Percentiles rank a stretch among this genome's conserved stretches.
Evolutionary conservation across 1,139 yeast species (phyloP).

Genomic region (Candida freyschussii): DNA sequence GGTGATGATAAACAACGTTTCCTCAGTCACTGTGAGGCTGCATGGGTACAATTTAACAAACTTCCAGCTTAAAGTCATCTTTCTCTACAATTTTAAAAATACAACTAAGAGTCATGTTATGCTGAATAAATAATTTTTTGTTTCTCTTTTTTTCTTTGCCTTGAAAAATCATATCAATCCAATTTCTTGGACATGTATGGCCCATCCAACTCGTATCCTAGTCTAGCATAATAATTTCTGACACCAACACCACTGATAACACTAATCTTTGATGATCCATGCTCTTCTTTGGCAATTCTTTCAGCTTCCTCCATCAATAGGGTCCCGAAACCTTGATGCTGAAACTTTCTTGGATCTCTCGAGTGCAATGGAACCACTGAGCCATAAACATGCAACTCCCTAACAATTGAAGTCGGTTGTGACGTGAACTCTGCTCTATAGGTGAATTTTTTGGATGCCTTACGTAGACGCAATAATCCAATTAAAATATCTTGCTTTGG

Average conservation of each 20-base stretch:
- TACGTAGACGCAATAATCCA: constrained; percentile 82
- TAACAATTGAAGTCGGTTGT: constrained; percentile 86
- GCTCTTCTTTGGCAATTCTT: constrained; percentile 91
- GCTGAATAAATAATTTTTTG: too few relatives aligned
- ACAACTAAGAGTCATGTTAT: too few relatives aligned
- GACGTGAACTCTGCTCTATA: constrained; percentile 81
- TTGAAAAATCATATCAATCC: too few relatives aligned
- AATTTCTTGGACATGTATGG: constrained; percentile 96
- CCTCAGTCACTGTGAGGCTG: constrained; percentile 47
- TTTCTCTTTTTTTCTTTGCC: too few relatives aligned
- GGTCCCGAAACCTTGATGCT: constrained; percentile 99
- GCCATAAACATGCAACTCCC: constrained; percentile 96
- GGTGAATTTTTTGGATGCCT: constrained; percentile 85
- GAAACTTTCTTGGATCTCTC: constrained; percentile 97
- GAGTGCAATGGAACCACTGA: constrained; percentile 96
- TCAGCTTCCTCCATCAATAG: constrained; percentile 98
- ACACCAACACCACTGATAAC: constrained; percentile 98
- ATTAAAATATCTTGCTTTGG: constrained; percentile 94
- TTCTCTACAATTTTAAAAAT: too few relatives aligned
- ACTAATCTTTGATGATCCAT: constrained; percentile 84
- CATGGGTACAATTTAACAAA: constrained; percentile 45
- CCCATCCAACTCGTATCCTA: constrained; percentile 91
- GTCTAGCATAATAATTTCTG: constrained; percentile 85
- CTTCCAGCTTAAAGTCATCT: too few relatives aligned
- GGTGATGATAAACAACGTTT: constrained; percentile 41